Evolutionary conservation across 306 rosid genomes (phyloP).

Genomic region (Acacia melanoxylon): DNA sequence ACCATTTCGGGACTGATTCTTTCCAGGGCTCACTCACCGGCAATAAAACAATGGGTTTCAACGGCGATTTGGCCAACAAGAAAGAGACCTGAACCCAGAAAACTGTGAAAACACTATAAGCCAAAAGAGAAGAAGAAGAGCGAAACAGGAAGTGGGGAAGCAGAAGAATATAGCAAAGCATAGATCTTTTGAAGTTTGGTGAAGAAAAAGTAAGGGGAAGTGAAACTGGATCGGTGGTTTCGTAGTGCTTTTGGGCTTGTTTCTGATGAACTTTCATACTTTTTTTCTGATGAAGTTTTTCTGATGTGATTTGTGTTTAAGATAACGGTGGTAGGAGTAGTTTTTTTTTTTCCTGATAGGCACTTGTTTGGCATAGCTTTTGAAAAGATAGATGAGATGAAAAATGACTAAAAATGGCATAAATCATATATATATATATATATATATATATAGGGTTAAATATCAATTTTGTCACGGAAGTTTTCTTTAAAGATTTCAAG

Average conservation of each 20-base stretch:
- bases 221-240: conserved; percentile 17
- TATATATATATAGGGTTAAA: no score
- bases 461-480: no score
- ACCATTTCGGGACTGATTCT: conserved; percentile 24
- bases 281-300: no score
- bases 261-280: no score
- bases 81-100: conserved; percentile 54
- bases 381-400: no score
- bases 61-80: conserved; percentile 22
- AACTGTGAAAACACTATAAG: conserved; percentile 58
- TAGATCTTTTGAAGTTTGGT: conserved; percentile 44
- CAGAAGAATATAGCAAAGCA: conserved; percentile 41
- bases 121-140: conserved; percentile 53
- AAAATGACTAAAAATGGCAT: no score
- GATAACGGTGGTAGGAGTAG: no score
- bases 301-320: no score
- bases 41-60: conserved; percentile 17
- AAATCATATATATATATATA: no score
- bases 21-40: conserved; percentile 5
- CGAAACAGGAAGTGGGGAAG: conserved; percentile 57
- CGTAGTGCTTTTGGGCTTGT: neutral
- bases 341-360: no score
- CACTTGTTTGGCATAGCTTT: no score
- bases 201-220: conserved; percentile 11
- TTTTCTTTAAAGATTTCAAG: no score